Base-by-base conservation (phyloP, 2,329 filamentous ascomycete species). In the Alternaria brassicae region DNA sequence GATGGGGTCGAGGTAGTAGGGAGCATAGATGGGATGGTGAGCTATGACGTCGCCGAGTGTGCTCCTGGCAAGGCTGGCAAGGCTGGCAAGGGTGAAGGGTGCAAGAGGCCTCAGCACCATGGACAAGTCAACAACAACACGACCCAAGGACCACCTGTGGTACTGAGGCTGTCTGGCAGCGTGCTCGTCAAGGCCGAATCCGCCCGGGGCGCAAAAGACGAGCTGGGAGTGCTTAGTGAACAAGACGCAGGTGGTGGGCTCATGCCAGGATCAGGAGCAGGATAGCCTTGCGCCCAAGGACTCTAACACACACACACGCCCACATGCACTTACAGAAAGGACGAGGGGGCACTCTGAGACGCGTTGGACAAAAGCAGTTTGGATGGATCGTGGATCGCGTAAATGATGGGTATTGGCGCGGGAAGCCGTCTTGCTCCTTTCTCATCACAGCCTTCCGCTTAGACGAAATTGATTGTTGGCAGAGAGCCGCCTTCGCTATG, bases 31-130 rank as follows among this genome's bases (percentile, higher is more conserved):
- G 41, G 41, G 47, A 41, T 21, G 34, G 56, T 64, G 56, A 61
- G 65, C 51, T 53, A 63, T 63, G 63, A 61, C 53, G 57, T 60
- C 61, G 48, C 57, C 34, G 51, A 57, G 60, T 40, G 61, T 55
- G 51, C 41, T 44, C 39, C 41, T 44, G 32, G n/a, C n/a, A n/a
- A n/a, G n/a, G n/a, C n/a, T n/a, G n/a, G n/a, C n/a, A n/a, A n/a
- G n/a, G n/a, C 44, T 42, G 52, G 47, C 53, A 56, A 50, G 50
- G 55, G 44, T 53, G 55, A 28, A 56, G 47, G 60, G 60, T 49
- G 50, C n/a, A 39, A 49, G 36, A 48, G 30, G 30, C 45, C 13
- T 39, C 41, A 53, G 53, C 47, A 56, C 27, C 47, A 47, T 51
- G 40, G 47, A 60, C 41, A 40, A 32, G 17, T 34, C 56, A 40